Conservation (phyloP, 176 grass and related monocot genomes). For the Raddia distichophylla region DNA sequence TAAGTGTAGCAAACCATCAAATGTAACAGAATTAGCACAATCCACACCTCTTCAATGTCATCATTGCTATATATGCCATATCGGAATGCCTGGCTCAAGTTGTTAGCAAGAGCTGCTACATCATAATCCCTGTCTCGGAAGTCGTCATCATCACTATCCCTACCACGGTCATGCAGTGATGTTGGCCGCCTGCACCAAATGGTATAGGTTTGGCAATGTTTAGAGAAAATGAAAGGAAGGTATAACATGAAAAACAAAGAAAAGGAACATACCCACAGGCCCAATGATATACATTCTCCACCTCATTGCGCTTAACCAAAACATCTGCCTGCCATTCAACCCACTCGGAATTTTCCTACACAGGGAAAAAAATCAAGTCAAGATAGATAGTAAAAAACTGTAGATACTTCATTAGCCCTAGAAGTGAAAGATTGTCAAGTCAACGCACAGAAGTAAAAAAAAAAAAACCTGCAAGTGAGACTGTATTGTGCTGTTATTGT, state of each 20-base stretch:
- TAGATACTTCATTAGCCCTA: slow-evolving; percentile 39
- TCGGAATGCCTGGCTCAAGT: slow-evolving; percentile 94
- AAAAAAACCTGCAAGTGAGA: slow-evolving; percentile 66
- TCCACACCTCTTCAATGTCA: slow-evolving; percentile 72
- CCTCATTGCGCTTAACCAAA: slow-evolving; percentile 70
- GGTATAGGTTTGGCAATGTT: slow-evolving; percentile 8
- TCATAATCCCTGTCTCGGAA: slow-evolving; percentile 97
- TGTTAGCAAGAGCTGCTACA: slow-evolving; percentile 93
- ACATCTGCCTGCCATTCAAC: slow-evolving; percentile 80
- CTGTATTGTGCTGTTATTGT: slow-evolving; percentile 67
- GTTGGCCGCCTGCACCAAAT: slow-evolving; percentile 69
- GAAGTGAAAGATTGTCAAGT: slow-evolving; percentile 46
- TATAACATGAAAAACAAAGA: slow-evolving; percentile 38
- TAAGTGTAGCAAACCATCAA: background rate
- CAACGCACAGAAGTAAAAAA: slow-evolving; percentile 7
- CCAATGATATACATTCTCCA: slow-evolving; percentile 99
- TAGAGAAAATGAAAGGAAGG: slow-evolving; percentile 20
- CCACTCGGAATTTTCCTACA: slow-evolving; percentile 77
- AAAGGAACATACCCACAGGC: slow-evolving; percentile 80
- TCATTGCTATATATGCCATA: slow-evolving; percentile 91
- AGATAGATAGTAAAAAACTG: slow-evolving; percentile 3
- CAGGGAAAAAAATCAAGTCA: slow-evolving; percentile 40
- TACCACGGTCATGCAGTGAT: slow-evolving; percentile 82
- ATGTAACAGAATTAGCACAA: slow-evolving; percentile 23
- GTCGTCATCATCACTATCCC: slow-evolving; percentile 97